Evolutionary conservation across 768 basidiomycete genomes (phyloP), one percentile per base, ranked within the genome.

Genomic region (Auriculariales sp.): DNA sequence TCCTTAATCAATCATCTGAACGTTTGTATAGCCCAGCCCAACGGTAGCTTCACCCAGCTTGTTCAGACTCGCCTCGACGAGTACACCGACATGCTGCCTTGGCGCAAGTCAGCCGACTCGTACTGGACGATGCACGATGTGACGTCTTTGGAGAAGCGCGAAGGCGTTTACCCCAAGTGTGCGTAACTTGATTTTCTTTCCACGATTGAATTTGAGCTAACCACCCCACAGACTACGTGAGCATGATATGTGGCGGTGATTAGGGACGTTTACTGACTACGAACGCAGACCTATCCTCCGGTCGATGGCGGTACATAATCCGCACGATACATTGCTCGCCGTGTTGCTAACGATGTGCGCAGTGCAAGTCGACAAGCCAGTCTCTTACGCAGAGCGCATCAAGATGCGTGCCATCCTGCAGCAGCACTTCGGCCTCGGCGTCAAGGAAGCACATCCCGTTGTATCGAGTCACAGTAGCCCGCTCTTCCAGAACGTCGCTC

Each of bases 291-390:
- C 11, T 63, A 64, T 39, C 46, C 46, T 9, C 53, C 55, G 31
- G 57, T 62, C 28, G 32, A 46, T 44, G 59, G 61, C 17, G n/a
- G n/a, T n/a, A n/a, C n/a, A n/a, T n/a, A n/a, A n/a, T n/a, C n/a
- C n/a, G n/a, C n/a, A n/a, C n/a, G n/a, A n/a, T n/a, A n/a, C n/a
- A n/a, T n/a, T n/a, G n/a, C n/a, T n/a, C n/a, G n/a, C n/a, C n/a
- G n/a, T n/a, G n/a, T n/a, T n/a, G n/a, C n/a, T n/a, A n/a, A n/a
- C n/a, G n/a, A n/a, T n/a, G n/a, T n/a, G n/a, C n/a, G n/a, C n/a
- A n/a, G 47, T 63, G 15, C 56, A 62, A 27, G 62, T 64, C 6
- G 55, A 64, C 39, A 47, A 52, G 31, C 35, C 57, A 0, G 44
- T 59, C 3, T 24, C 36, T 2, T 34, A 48, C 5, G 28, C 54